These are phyloP conservation scores for Phellinidium pouzarii DNA, from an alignment of 1,284 basidiomycete genomes.

Conservation along the genomic window DNA sequence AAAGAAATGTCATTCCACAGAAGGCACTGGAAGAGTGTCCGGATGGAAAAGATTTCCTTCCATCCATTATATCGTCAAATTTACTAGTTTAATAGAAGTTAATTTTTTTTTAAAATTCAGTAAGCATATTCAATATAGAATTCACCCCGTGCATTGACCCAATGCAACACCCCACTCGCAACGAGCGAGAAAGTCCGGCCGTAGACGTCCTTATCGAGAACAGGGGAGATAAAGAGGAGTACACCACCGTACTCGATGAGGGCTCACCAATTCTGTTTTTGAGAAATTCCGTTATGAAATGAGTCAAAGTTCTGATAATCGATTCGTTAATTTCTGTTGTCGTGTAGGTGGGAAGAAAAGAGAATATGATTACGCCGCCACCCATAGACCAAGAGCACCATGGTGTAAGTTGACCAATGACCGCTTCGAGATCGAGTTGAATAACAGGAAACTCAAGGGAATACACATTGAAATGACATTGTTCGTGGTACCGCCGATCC, in stretches of 20 bases:
- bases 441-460: constrained; percentile 35
- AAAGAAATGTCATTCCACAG: constrained; percentile 56
- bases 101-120: background rate
- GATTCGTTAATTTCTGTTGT: constrained; percentile 1
- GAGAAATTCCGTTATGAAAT: constrained; percentile 45
- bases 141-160: constrained; percentile 50
- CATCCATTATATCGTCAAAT: constrained; percentile 37
- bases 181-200: constrained; percentile 63
- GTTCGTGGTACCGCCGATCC: constrained; percentile 43
- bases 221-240: background rate
- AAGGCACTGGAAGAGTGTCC: constrained; percentile 65
- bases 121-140: constrained; percentile 9
- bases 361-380: constrained; percentile 40
- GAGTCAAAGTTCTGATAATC: constrained; percentile 36
- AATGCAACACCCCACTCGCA: constrained; percentile 51
- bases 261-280: constrained; percentile 54
- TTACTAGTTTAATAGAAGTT: constrained; percentile 30
- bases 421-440: constrained; percentile 33
- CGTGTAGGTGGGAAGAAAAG: background rate
- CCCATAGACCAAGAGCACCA: constrained; percentile 42
- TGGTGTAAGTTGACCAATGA: constrained; percentile 52
- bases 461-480: constrained; percentile 39
- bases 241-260: background rate
- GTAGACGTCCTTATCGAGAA: constrained; percentile 43
- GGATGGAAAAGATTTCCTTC: constrained; percentile 57